Conservation (phyloP, 2,329 filamentous ascomycete genomes). For the Alternaria arborescens region DNA sequence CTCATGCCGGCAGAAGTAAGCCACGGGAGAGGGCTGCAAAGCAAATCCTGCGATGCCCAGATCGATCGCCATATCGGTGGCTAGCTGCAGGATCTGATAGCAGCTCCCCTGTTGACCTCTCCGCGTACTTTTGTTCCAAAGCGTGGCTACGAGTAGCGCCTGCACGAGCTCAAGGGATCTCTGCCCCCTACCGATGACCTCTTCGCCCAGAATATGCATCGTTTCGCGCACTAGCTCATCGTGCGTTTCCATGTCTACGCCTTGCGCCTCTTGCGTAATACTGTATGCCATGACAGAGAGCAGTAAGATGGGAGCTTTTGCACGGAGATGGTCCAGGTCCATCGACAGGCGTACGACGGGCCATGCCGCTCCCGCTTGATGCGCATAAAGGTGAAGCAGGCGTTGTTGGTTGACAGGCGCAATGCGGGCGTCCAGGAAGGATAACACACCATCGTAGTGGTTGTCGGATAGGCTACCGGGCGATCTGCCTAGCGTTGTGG, state of each 20-base stretch:
- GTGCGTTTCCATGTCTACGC: slow-evolving; percentile 30
- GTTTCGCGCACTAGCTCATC: slow-evolving; percentile 37
- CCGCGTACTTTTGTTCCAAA: slow-evolving; percentile 35
- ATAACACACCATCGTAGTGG: slow-evolving; percentile 26
- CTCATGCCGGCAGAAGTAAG: slow-evolving; percentile 33
- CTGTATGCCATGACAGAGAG: slow-evolving; percentile 30
- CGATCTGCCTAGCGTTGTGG: slow-evolving; percentile 8
- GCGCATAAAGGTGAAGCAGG: slow-evolving; percentile 26
- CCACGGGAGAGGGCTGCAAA: slow-evolving; percentile 32
- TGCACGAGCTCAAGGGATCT: slow-evolving; percentile 41
- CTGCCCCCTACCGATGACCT: slow-evolving; percentile 33
- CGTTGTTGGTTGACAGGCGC: slow-evolving; percentile 29
- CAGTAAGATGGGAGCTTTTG: slow-evolving; percentile 35
- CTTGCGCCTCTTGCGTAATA: slow-evolving; percentile 32
- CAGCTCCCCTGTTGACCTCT: slow-evolving; percentile 31
- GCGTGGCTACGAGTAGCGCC: slow-evolving; percentile 33
- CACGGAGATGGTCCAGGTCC: slow-evolving; percentile 26
- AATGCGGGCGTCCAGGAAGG: slow-evolving; percentile 34
- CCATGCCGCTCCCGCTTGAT: slow-evolving; percentile 30
- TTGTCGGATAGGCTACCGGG: slow-evolving; percentile 21
- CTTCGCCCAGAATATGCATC: slow-evolving; percentile 33
- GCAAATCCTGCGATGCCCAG: slow-evolving; percentile 36
- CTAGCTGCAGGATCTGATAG: slow-evolving; percentile 39
- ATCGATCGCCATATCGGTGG: slow-evolving; percentile 42
- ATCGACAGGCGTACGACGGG: slow-evolving; percentile 25